These are phyloP conservation scores for Candida anutae DNA, from an alignment of 1,139 yeast species.

Conservation along the genomic window DNA sequence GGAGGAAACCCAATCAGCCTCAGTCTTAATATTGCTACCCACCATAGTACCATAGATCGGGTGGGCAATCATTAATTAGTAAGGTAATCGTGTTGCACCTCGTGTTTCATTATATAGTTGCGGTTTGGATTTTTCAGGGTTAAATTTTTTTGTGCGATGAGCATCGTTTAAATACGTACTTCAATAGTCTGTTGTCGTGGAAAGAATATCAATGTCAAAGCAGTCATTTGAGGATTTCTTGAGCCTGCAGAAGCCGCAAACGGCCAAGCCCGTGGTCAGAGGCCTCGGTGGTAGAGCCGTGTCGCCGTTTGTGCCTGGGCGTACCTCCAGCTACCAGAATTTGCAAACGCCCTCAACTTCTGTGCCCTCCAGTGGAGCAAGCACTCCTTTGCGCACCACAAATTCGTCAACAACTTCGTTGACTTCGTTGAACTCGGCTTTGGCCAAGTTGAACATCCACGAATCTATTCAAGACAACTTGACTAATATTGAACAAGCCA, in stretches of 20 bases:
- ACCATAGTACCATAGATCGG: too few relatives aligned
- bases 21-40: too few relatives aligned
- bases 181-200: too few relatives aligned
- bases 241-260: constrained; percentile 20
- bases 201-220: constrained; percentile 15
- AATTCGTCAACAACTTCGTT: constrained; percentile 59
- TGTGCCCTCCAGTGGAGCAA: constrained; percentile 33
- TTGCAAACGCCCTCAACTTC: constrained; percentile 25
- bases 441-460: constrained; percentile 50
- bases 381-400: constrained; percentile 31
- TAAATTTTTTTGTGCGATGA: too few relatives aligned
- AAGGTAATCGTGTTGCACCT: too few relatives aligned
- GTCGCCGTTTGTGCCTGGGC: constrained; percentile 1
- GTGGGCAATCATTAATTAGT: too few relatives aligned
- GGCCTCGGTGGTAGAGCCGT: constrained; percentile 9
- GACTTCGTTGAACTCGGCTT: constrained; percentile 61
- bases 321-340: constrained; percentile 3
- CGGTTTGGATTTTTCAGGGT: background rate
- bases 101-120: too few relatives aligned
- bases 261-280: constrained; percentile 16
- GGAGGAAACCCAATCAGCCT: too few relatives aligned
- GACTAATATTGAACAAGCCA: constrained; percentile 46
- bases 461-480: constrained; percentile 62
- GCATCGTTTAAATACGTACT: too few relatives aligned
- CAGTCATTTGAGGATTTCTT: constrained; percentile 28